Percentiles rank a stretch among this genome's conserved stretches.
phyloP scores from a whole-genome alignment of 2,329 filamentous ascomycete genomes.

The Colletotrichum siamense region DNA sequence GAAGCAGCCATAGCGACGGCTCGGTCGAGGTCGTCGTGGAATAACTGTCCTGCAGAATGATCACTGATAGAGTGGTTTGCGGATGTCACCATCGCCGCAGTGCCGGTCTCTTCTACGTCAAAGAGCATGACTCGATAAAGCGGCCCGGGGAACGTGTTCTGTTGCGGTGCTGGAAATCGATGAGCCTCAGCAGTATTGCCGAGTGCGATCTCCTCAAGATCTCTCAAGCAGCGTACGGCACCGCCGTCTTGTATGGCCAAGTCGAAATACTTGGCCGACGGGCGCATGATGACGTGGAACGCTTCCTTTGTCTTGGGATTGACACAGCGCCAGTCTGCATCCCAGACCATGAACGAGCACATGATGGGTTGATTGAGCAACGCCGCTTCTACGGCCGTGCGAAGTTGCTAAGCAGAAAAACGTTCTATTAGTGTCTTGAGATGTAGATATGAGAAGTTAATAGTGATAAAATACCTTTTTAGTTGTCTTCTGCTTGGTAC shows the following conservation, averaged over 20 bases:
- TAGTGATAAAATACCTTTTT: rapidly evolving
- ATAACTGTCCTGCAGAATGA: background rate
- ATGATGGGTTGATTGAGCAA: background rate
- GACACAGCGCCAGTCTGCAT: background rate
- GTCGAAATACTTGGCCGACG: background rate
- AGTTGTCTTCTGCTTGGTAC: background rate
- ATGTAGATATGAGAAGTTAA: background rate
- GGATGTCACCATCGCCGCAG: background rate
- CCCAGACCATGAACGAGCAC: background rate
- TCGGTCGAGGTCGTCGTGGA: background rate
- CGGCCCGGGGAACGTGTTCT: background rate
- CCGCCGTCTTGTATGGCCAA: background rate
- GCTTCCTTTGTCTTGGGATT: background rate
- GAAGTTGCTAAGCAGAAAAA: background rate
- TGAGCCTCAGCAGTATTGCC: background rate
- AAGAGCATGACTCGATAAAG: background rate
- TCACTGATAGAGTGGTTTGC: background rate
- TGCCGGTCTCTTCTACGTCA: background rate
- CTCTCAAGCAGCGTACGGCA: background rate
- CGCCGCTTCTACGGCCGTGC: background rate
- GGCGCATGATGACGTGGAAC: background rate
- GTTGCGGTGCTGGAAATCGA: background rate
- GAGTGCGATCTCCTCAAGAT: background rate
- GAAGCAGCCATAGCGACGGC: background rate
- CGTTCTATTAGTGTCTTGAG: rapidly evolving